phyloP scores from a whole-genome alignment of 2,329 filamentous ascomycete genomes.

The Aspergillus spinulosporus region DNA sequence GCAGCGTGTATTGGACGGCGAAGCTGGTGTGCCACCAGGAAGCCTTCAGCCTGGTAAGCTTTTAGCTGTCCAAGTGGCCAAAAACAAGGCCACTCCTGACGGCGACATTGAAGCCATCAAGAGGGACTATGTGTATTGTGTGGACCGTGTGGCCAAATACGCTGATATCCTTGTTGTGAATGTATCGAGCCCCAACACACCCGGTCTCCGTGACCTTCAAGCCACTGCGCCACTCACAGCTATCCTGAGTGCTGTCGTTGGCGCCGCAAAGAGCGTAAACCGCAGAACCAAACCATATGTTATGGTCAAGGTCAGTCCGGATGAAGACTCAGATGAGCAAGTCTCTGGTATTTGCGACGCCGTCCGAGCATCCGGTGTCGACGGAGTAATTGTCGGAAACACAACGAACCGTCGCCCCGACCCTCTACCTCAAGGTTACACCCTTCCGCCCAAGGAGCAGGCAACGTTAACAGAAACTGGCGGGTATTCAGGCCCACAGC shows the following conservation, averaged over 20 bases:
- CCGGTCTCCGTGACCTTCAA: slow-evolving; percentile 83
- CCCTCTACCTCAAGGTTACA: slow-evolving; percentile 66
- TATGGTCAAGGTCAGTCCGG: slow-evolving; percentile 98
- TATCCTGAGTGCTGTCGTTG: slow-evolving; percentile 79
- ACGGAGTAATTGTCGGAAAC: slow-evolving; percentile 95
- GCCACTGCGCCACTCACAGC: slow-evolving; percentile 77
- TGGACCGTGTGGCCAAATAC: slow-evolving; percentile 77
- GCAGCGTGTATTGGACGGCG: slow-evolving; percentile 71
- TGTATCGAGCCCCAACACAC: slow-evolving; percentile 94
- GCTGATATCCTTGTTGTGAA: slow-evolving; percentile 98
- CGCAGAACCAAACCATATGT: slow-evolving; percentile 74
- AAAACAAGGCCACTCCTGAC: slow-evolving; percentile 92
- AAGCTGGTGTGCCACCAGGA: slow-evolving; percentile 76
- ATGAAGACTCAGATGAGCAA: slow-evolving; percentile 84
- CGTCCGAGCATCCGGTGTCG: slow-evolving; percentile 78
- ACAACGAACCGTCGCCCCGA: slow-evolving; percentile 82
- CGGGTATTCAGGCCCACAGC: slow-evolving; percentile 85
- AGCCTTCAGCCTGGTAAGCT: slow-evolving; percentile 73
- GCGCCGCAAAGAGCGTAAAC: slow-evolving; percentile 68
- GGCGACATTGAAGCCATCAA: slow-evolving; percentile 78
- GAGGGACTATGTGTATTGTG: slow-evolving; percentile 83
- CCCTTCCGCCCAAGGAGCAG: slow-evolving; percentile 66
- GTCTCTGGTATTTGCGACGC: slow-evolving; percentile 86
- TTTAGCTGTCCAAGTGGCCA: slow-evolving; percentile 88
- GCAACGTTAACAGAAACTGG: slow-evolving; percentile 72